phyloP scores from a whole-genome alignment of 2,329 filamentous ascomycete species.

The Venturiaceae sp. region DNA sequence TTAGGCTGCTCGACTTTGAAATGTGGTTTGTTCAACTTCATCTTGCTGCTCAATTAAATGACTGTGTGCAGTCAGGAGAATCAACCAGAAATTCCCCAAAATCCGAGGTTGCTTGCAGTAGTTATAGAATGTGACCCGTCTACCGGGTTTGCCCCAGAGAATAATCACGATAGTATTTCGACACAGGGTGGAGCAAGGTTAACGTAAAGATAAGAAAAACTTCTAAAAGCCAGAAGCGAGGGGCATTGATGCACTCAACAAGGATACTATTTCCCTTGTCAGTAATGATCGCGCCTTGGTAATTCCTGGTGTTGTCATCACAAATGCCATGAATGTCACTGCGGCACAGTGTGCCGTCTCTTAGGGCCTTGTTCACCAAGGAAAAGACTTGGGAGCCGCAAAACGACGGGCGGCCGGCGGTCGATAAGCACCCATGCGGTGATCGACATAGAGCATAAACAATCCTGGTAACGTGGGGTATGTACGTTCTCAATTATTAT shows the following conservation, averaged over 20 bases:
- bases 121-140: background rate
- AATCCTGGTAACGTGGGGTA: background rate
- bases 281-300: background rate
- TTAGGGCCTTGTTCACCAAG: background rate
- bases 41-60: background rate
- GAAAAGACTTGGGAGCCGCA: background rate
- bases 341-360: background rate
- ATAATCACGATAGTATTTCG: background rate
- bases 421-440: background rate
- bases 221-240: too few species aligned
- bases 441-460: too few species aligned
- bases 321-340: background rate
- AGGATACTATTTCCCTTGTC: background rate
- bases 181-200: background rate
- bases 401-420: background rate
- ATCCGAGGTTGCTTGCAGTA: background rate
- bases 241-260: background rate
- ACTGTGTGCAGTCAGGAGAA: background rate
- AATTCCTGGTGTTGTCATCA: background rate
- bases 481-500: too few species aligned
- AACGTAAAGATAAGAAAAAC: background rate
- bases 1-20: slow-evolving; percentile 34
- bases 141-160: background rate
- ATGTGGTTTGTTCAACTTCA: slow-evolving; percentile 25
- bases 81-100: background rate